These are phyloP conservation scores for Clarireedia monteithiana DNA, from an alignment of 2,329 filamentous ascomycete genomes.

Conservation along the genomic window DNA sequence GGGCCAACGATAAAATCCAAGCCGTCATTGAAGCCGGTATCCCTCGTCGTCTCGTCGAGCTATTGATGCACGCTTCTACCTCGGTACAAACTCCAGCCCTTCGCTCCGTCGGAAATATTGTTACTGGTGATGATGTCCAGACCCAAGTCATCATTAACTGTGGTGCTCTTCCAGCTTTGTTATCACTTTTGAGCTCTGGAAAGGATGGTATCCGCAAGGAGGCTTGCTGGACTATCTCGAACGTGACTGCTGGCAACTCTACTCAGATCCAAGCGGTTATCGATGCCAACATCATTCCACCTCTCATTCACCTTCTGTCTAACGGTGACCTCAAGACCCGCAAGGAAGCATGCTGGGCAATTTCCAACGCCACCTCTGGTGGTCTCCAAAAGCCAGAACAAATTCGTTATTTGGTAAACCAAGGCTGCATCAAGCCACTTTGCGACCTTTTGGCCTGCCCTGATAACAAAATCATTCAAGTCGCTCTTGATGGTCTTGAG, in stretches of 20 bases:
- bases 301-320: slow-evolving; percentile 88
- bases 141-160: slow-evolving; percentile 99
- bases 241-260: slow-evolving; percentile 96
- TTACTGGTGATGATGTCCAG: slow-evolving; percentile 96
- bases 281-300: slow-evolving; percentile 93
- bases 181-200: slow-evolving; percentile 88
- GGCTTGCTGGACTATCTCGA: slow-evolving; percentile 99
- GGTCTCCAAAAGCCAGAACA: slow-evolving; percentile 98
- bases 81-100: slow-evolving; percentile 97
- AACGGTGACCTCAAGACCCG: slow-evolving; percentile 98
- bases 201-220: slow-evolving; percentile 99
- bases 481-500: slow-evolving; percentile 93
- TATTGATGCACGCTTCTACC: slow-evolving; percentile 96
- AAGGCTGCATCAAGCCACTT: slow-evolving; percentile 94
- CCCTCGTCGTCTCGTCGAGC: slow-evolving; percentile 88
- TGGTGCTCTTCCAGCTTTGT: slow-evolving; percentile 81
- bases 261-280: slow-evolving; percentile 95
- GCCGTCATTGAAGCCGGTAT: slow-evolving; percentile 98
- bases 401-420: slow-evolving; percentile 87
- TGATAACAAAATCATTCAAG: slow-evolving; percentile 99
- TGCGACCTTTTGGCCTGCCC: slow-evolving; percentile 94
- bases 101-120: slow-evolving; percentile 96
- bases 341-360: slow-evolving; percentile 99
- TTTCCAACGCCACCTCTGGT: slow-evolving; percentile 95
- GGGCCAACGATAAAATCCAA: slow-evolving; percentile 98